Evolutionary conservation across 2,329 filamentous ascomycete species (phyloP).

Genomic region (Cladophialophora immunda): DNA sequence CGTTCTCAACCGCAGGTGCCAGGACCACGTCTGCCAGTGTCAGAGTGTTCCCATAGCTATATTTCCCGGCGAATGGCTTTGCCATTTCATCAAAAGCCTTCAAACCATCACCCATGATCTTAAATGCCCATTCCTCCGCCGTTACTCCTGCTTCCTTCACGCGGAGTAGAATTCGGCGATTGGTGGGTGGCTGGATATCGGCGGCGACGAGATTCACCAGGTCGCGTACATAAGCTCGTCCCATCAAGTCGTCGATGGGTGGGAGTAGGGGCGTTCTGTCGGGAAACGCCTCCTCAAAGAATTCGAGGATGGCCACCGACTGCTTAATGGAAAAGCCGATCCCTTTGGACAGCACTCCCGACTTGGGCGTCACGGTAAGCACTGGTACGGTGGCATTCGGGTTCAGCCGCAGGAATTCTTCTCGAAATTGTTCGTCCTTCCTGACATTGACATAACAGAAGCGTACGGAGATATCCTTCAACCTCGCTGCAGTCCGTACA

Average conservation of each 20-base stretch:
- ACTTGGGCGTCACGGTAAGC: not conserved
- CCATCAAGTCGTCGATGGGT: not conserved
- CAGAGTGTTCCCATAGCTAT: not conserved
- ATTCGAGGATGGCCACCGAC: not conserved
- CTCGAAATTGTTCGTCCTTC: not conserved
- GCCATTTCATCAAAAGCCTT: not conserved
- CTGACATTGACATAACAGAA: not conserved
- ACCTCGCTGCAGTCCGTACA: not conserved
- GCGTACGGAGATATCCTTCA: not conserved
- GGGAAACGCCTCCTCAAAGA: slow-evolving; percentile 1
- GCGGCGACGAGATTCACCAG: not conserved
- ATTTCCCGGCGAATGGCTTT: not conserved
- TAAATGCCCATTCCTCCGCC: not conserved
- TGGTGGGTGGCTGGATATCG: slow-evolving; percentile 1
- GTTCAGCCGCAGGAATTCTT: not conserved
- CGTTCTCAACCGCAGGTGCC: not conserved
- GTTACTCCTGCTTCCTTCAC: not conserved
- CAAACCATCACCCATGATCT: not conserved
- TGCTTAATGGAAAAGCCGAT: not conserved
- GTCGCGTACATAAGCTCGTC: not conserved
- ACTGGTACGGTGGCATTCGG: not conserved
- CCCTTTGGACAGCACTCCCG: not conserved
- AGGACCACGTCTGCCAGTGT: not conserved
- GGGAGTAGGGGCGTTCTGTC: not conserved
- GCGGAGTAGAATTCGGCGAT: not conserved